Percentiles rank a stretch among this genome's conserved stretches.
phyloP scores from a whole-genome alignment of 1,284 basidiomycete species.

The Hemileccinum hortonii region DNA sequence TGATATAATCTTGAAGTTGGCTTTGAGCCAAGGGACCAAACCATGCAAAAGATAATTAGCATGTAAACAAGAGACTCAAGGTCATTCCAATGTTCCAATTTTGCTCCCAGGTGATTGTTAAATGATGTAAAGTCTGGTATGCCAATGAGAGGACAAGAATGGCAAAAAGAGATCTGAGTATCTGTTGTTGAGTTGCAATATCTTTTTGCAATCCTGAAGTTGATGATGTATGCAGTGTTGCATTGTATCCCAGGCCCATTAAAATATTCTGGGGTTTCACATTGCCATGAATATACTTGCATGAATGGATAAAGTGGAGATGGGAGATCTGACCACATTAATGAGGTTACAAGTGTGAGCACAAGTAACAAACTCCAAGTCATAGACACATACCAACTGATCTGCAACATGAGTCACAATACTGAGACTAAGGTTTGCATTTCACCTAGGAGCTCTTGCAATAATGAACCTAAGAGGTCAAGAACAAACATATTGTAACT shows the following conservation, averaged over 20 bases:
- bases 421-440: background rate
- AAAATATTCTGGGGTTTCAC: conserved; percentile 98
- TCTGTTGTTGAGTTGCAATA: background rate
- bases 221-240: background rate
- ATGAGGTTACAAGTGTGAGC: too few species aligned
- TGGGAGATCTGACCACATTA: background rate
- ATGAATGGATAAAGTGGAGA: background rate
- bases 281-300: conserved; percentile 74
- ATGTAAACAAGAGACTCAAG: background rate
- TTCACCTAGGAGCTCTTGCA: too few species aligned
- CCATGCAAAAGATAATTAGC: background rate
- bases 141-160: background rate
- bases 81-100: background rate
- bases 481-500: too few species aligned
- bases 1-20: too few species aligned
- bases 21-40: background rate
- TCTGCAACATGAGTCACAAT: background rate
- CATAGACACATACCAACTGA: background rate
- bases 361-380: background rate
- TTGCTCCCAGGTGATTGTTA: background rate
- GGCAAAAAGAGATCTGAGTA: background rate
- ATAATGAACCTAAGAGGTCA: too few species aligned
- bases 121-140: background rate
- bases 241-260: conserved; percentile 36
- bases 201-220: background rate